phyloP scores from a whole-genome alignment of 371 early-diverging fungal species.

The Mycotypha africana region DNA sequence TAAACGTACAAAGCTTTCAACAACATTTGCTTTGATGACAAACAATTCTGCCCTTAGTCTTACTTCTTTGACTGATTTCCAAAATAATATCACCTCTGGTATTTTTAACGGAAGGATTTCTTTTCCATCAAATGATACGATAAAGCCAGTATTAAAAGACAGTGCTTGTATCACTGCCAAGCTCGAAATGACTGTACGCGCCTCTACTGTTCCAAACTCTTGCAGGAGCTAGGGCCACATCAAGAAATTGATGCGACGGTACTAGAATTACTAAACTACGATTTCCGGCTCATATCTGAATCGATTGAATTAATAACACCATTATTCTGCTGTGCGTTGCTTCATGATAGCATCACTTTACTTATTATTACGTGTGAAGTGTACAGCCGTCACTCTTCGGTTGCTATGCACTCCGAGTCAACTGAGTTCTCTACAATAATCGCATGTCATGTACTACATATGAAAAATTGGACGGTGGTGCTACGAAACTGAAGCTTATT shows the following conservation, averaged over 20 bases:
- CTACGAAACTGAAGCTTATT: slow-evolving; percentile 11
- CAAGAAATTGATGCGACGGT: slow-evolving; percentile 11
- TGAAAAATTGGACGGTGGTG: slow-evolving; percentile 12
- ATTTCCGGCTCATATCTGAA: slow-evolving; percentile 11
- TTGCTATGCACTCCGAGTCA: slow-evolving; percentile 10
- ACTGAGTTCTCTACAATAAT: slow-evolving; percentile 13
- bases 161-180: slow-evolving; percentile 9
- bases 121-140: slow-evolving; percentile 14
- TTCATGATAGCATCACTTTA: slow-evolving; percentile 13
- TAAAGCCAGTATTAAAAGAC: slow-evolving; percentile 10
- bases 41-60: slow-evolving; percentile 11
- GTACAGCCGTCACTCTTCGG: slow-evolving; percentile 14
- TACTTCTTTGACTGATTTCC: slow-evolving; percentile 14
- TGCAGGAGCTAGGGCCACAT: slow-evolving; percentile 12
- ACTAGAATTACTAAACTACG: slow-evolving; percentile 11
- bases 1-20: slow-evolving; percentile 13
- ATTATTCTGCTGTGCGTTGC: slow-evolving; percentile 15
- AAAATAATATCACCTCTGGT: slow-evolving; percentile 15
- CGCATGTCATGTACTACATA: slow-evolving; percentile 10
- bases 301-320: slow-evolving; percentile 10
- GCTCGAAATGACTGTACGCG: slow-evolving; percentile 11
- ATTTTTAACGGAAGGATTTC: slow-evolving; percentile 14
- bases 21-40: slow-evolving; percentile 10
- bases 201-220: slow-evolving; percentile 13
- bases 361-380: slow-evolving; percentile 14